These are phyloP conservation scores for Thozetella sp. DNA, from an alignment of 495 filamentous ascomycete genomes.

Conservation along the genomic window DNA sequence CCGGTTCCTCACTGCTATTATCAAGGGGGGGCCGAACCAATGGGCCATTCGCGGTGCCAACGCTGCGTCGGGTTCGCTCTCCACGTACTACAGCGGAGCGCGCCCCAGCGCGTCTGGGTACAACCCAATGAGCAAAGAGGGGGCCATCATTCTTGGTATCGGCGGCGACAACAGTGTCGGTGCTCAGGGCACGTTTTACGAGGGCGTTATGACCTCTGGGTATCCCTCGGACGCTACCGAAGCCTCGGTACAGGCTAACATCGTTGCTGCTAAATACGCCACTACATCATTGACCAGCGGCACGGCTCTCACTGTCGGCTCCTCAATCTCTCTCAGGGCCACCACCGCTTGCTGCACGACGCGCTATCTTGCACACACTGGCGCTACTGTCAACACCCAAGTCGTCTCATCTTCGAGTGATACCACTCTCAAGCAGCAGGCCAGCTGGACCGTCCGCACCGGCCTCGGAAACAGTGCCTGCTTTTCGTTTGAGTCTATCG, in stretches of 20 bases:
- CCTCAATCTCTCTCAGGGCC: slow-evolving; percentile 47
- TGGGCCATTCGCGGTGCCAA: slow-evolving; percentile 59
- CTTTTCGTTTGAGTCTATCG: too few species aligned
- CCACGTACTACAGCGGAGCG: slow-evolving; percentile 55
- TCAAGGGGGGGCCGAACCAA: slow-evolving; percentile 51
- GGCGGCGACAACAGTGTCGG: slow-evolving; percentile 55
- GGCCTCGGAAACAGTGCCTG: too few species aligned
- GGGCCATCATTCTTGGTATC: slow-evolving; percentile 52
- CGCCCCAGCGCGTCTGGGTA: slow-evolving; percentile 51
- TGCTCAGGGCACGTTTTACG: slow-evolving; percentile 63
- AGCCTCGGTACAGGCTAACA: slow-evolving; percentile 56
- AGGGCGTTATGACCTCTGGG: slow-evolving; percentile 60
- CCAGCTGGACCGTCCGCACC: too few species aligned
- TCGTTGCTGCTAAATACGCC: slow-evolving; percentile 57
- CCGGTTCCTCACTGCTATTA: slow-evolving; percentile 51
- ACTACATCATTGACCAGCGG: slow-evolving; percentile 48
- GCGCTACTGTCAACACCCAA: slow-evolving; percentile 1
- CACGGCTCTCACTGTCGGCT: slow-evolving; percentile 45
- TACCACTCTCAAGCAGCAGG: too few species aligned
- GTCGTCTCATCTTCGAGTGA: too few species aligned
- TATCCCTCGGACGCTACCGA: slow-evolving; percentile 59
- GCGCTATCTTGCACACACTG: slow-evolving; percentile 52
- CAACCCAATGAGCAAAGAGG: slow-evolving; percentile 62
- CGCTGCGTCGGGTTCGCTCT: slow-evolving; percentile 52
- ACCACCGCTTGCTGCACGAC: too few species aligned